phyloP scores from a whole-genome alignment of 1,284 basidiomycete genomes.

The Coniferiporia weirii region DNA sequence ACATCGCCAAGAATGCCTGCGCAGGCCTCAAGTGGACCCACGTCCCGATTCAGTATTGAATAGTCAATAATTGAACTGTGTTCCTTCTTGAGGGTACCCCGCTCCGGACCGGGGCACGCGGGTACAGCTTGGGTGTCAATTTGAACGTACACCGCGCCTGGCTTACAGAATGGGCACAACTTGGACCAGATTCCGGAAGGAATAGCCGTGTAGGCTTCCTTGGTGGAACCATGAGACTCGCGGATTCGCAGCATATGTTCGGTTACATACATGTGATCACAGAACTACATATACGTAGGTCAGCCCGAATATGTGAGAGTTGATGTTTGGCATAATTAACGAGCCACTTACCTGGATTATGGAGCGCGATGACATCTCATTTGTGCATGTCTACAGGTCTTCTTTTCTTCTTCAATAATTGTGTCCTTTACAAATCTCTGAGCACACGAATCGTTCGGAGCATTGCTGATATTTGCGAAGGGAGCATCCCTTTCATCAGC shows the following conservation, averaged over 20 bases:
- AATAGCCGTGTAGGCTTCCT: slow-evolving; percentile 51
- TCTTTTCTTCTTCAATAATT: slow-evolving; percentile 13
- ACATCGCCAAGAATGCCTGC: slow-evolving; percentile 84
- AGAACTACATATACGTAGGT: slow-evolving; percentile 46
- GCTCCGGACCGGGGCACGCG: slow-evolving; percentile 77
- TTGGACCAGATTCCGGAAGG: slow-evolving; percentile 47
- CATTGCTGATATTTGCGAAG: slow-evolving; percentile 50
- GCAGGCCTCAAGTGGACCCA: slow-evolving; percentile 87
- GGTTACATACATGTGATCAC: slow-evolving; percentile 52
- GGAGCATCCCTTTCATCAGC: slow-evolving; percentile 50
- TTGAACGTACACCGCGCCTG: slow-evolving; percentile 79
- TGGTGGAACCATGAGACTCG: slow-evolving; percentile 55
- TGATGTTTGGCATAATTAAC: slow-evolving; percentile 41
- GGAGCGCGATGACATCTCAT: slow-evolving; percentile 31
- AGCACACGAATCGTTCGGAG: slow-evolving; percentile 50
- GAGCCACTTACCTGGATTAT: slow-evolving; percentile 37
- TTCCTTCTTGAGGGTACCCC: slow-evolving; percentile 41
- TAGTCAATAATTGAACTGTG: slow-evolving; percentile 61
- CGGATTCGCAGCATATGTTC: slow-evolving; percentile 54
- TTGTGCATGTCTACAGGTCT: slow-evolving; percentile 29
- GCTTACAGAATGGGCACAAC: slow-evolving; percentile 72
- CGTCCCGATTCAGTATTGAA: slow-evolving; percentile 84
- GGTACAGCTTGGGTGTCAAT: slow-evolving; percentile 84
- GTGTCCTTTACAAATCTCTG: slow-evolving; percentile 26
- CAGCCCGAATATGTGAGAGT: slow-evolving; percentile 49